Percentiles rank a stretch among this genome's conserved stretches.
phyloP scores from a whole-genome alignment of 2,329 filamentous ascomycete species.

The Aspergillus sp. region DNA sequence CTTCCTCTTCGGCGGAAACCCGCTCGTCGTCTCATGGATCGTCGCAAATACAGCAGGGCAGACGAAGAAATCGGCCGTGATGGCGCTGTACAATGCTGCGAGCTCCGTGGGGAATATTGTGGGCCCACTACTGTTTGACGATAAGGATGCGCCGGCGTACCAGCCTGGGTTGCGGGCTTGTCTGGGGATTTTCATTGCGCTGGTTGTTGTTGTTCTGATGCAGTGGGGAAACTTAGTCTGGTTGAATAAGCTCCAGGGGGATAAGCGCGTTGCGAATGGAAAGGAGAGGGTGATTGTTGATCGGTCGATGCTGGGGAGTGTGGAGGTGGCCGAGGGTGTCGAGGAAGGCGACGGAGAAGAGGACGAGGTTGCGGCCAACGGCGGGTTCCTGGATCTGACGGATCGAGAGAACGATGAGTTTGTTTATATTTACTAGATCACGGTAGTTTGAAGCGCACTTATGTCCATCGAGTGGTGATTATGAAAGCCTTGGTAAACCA shows the following conservation, averaged over 20 bases:
- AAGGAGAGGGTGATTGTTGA: constrained; percentile 65
- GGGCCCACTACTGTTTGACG: constrained; percentile 66
- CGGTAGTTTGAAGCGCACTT: too few species aligned
- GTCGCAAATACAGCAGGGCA: constrained; percentile 70
- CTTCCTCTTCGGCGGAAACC: constrained; percentile 69
- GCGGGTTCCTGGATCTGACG: constrained; percentile 61
- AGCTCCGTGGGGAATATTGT: constrained; percentile 68
- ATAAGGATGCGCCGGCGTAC: constrained; percentile 63
- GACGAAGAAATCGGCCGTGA: constrained; percentile 68
- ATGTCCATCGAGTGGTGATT: too few species aligned
- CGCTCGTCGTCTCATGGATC: constrained; percentile 70
- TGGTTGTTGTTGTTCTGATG: constrained; percentile 58
- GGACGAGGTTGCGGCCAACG: constrained; percentile 51
- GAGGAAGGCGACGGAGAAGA: constrained; percentile 33
- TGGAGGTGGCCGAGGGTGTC: constrained; percentile 13
- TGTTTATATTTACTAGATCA: constrained; percentile 61
- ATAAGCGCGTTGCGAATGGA: constrained; percentile 60
- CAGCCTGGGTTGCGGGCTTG: constrained; percentile 61
- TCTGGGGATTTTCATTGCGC: constrained; percentile 48
- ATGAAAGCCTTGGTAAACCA: too few species aligned
- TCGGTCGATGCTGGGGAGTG: constrained; percentile 59
- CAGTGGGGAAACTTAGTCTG: constrained; percentile 61
- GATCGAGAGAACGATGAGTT: constrained; percentile 73
- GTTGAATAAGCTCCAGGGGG: constrained; percentile 59
- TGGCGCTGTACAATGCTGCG: constrained; percentile 68